Percentiles rank a stretch among this genome's conserved stretches.
These are phyloP conservation scores for Talaromyces verruculosus DNA, from an alignment of 2,329 filamentous ascomycete genomes.

Conservation along the genomic window DNA sequence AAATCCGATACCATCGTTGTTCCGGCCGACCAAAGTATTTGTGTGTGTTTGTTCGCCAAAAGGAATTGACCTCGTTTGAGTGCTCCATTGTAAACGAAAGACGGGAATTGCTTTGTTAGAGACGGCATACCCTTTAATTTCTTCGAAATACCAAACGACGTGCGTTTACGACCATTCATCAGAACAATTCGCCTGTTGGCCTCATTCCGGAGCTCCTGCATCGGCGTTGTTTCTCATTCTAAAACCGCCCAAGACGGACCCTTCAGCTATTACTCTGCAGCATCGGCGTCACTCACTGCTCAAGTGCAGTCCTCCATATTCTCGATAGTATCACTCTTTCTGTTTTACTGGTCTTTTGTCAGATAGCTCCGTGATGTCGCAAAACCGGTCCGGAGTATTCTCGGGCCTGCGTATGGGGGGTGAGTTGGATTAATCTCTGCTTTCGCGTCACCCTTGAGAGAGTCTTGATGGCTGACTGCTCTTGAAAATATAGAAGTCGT, in stretches of 20 bases:
- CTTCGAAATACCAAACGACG: not conserved
- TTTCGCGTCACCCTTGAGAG: constrained; percentile 21
- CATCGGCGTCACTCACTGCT: constrained; percentile 48
- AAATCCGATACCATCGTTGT: constrained; percentile 6
- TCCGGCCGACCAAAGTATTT: constrained; percentile 1
- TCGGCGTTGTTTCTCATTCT: constrained; percentile 31
- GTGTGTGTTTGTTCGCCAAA: not conserved
- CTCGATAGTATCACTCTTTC: constrained; percentile 37
- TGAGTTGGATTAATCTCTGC: constrained; percentile 53
- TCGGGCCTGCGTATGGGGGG: constrained; percentile 91
- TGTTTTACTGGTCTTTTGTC: constrained; percentile 27
- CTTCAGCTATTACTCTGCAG: constrained; percentile 36
- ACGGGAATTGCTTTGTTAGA: not conserved
- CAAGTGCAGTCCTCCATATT: constrained; percentile 45
- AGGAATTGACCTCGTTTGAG: constrained; percentile 22
- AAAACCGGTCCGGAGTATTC: constrained; percentile 89
- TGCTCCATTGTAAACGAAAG: constrained; percentile 19
- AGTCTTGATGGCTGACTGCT: constrained; percentile 20
- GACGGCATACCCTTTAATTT: not conserved
- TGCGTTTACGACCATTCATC: constrained; percentile 27
- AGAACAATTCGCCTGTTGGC: constrained; percentile 30
- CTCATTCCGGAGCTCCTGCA: constrained; percentile 29
- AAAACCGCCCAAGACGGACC: constrained; percentile 57
- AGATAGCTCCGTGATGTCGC: constrained; percentile 66
- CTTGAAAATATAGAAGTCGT: constrained; percentile 71